A percentile compares a stretch with the other conserved stretches of the same genome.
phyloP scores from a whole-genome alignment of 176 grass and related monocot species.

The Rhynchospora breviuscula region DNA sequence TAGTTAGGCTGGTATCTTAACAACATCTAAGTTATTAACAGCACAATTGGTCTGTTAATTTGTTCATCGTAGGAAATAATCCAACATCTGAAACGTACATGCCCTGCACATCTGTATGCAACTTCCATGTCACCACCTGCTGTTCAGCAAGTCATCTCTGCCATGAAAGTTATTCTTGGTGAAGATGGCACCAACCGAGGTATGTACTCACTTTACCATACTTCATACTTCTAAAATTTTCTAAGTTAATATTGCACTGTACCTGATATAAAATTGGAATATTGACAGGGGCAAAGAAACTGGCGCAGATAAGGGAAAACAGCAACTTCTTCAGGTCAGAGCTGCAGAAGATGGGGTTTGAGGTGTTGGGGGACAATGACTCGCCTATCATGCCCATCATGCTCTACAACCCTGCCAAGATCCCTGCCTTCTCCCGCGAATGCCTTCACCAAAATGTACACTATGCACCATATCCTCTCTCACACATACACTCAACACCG shows the following conservation, averaged over 20 bases:
- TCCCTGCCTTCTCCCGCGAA: constrained; percentile 94
- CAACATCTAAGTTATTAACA: not conserved
- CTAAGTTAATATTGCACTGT: not conserved
- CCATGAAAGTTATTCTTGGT: constrained; percentile 79
- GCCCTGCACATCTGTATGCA: constrained; percentile 91
- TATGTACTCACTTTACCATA: constrained; percentile 18
- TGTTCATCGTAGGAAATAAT: constrained; percentile 69
- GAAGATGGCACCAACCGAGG: constrained; percentile 93
- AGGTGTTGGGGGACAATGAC: constrained; percentile 90
- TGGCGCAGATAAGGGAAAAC: constrained; percentile 81
- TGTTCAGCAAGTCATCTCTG: constrained; percentile 87
- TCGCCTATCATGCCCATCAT: constrained; percentile 96
- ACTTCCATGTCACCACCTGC: constrained; percentile 96
- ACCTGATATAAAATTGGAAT: constrained; percentile 21
- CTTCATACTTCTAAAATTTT: not conserved
- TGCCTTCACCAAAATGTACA: constrained; percentile 69
- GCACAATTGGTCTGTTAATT: not conserved
- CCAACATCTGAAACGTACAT: constrained; percentile 63
- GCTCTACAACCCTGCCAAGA: constrained; percentile 98
- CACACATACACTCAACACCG: no score
- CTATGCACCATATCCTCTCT: not conserved
- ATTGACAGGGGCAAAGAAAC: constrained; percentile 71
- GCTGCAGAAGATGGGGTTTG: constrained; percentile 96
- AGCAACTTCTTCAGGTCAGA: constrained; percentile 95
- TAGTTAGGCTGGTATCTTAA: not conserved